Evolutionary conservation across 805 yeast species (phyloP), one percentile per base, ranked within the genome.

Genomic region (Candida multigemmis): DNA sequence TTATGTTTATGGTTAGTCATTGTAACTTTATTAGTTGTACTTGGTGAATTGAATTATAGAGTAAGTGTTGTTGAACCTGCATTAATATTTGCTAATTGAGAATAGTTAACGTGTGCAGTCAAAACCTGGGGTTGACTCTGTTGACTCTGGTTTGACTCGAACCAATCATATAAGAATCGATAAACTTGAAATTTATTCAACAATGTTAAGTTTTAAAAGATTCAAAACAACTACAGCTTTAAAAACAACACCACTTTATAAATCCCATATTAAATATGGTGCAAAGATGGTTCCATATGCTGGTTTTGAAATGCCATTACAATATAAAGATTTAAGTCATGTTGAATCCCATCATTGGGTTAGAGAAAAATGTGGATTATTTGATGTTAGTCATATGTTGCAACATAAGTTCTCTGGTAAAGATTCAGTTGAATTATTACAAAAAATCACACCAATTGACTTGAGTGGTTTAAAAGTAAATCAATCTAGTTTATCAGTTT

Each of bases 341-440:
- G 75, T 85, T 21, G 94, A 86, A 35, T 86, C 96, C 1, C 98
- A 91, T 59, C 71, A 79, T 28, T 91, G 97, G 97, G 93, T 89
- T 0, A 73, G 98, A 51, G 46, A 61, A 12, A 71, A 82, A 35
- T 86, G 87, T 19, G 98, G 98, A 5, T 61, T 91, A 26, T 91
- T 91, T 45, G 98, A 91, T 50, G 98, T 91, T 27, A 83, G 95
- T 29, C 98, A 91, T 55, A 91, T 91, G 98, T 68, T 89, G 26
- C 98, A 91, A 60, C 96, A 93, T 52, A 68, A 63, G 22, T 52
- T 91, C 33, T 48, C 53, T 2, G 98, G 98, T 10, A 55, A 69
- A 1, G 79, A 71, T 21, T 71, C 93, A 1, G 58, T 73, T 5
- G 60, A 61, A 4, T 74, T 89, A 30, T 62, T 91, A 37, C 80